These are phyloP conservation scores for Neurospora sp. DNA, from an alignment of 495 filamentous ascomycete species.

Conservation along the genomic window DNA sequence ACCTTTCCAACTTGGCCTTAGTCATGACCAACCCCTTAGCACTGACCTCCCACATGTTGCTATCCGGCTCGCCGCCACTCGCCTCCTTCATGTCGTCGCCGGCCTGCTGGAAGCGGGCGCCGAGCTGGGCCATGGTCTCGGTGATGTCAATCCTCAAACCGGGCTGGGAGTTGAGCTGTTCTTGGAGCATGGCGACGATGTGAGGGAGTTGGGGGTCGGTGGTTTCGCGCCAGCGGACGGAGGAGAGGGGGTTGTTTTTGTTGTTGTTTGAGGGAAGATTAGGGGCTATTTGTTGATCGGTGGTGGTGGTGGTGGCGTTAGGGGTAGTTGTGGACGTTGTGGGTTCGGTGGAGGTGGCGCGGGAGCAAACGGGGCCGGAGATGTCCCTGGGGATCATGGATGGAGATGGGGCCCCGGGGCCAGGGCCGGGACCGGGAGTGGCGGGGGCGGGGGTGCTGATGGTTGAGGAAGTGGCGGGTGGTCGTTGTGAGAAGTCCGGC, in stretches of 20 bases:
- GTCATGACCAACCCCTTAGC: slow-evolving; percentile 21
- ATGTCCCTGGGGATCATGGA: not conserved
- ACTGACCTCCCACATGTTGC: slow-evolving; percentile 22
- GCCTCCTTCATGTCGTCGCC: slow-evolving; percentile 2
- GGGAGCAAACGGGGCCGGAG: not conserved
- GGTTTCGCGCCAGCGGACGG: slow-evolving; percentile 3
- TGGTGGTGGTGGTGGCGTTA: not conserved
- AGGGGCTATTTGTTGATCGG: not conserved
- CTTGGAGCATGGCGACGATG: slow-evolving; percentile 14
- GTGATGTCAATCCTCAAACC: slow-evolving; percentile 20
- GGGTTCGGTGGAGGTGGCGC: not conserved
- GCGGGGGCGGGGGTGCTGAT: not conserved
- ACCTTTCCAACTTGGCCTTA: slow-evolving; percentile 18
- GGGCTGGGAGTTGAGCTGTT: slow-evolving; percentile 17
- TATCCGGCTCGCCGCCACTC: not conserved
- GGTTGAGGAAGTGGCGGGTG: not conserved
- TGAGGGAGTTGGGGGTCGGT: slow-evolving; percentile 16
- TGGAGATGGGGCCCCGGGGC: not conserved
- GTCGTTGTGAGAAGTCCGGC: not conserved
- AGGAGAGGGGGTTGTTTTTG: not conserved
- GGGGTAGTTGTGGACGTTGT: not conserved
- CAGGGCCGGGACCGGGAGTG: not conserved
- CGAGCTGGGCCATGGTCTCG: slow-evolving; percentile 17
- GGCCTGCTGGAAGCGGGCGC: slow-evolving; percentile 19
- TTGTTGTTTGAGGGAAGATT: not conserved